Percentiles rank a stretch among this genome's conserved stretches.
phyloP scores from a whole-genome alignment of 352 stramenopile genomes.

The Phytophthora tubulina region DNA sequence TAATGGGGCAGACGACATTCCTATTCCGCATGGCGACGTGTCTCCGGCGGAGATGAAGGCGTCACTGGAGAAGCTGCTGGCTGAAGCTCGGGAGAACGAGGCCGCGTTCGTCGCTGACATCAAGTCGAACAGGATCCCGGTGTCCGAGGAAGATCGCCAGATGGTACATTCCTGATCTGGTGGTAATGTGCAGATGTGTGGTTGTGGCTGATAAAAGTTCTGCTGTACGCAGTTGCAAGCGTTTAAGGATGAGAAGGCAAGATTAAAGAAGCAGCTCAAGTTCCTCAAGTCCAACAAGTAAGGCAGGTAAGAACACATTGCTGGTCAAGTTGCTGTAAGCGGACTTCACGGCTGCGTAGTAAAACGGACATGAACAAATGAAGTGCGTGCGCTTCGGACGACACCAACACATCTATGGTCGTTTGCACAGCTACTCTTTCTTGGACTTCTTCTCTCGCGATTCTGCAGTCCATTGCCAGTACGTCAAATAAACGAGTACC shows the following conservation, averaged over 20 bases:
- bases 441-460: slow-evolving; percentile 42
- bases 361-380: slow-evolving; percentile 21
- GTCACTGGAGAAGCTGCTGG: slow-evolving; percentile 79
- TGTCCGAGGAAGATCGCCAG: slow-evolving; percentile 78
- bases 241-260: slow-evolving; percentile 88
- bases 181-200: neutral
- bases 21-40: slow-evolving; percentile 66
- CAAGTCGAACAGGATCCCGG: slow-evolving; percentile 58
- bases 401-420: slow-evolving; percentile 20
- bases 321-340: slow-evolving; percentile 1
- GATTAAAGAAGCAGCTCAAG: slow-evolving; percentile 89
- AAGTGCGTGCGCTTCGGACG: slow-evolving; percentile 20
- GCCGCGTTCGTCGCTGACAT: slow-evolving; percentile 81
- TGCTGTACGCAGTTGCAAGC: slow-evolving; percentile 66
- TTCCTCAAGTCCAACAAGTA: slow-evolving; percentile 76
- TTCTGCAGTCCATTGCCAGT: slow-evolving; percentile 82
- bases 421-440: slow-evolving; percentile 42
- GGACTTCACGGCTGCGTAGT: slow-evolving; percentile 8
- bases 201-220: neutral
- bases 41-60: slow-evolving; percentile 71
- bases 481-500: slow-evolving; percentile 79
- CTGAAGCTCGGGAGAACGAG: slow-evolving; percentile 83
- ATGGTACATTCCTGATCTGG: slow-evolving; percentile 54
- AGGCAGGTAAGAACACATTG: slow-evolving; percentile 11
- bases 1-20: slow-evolving; percentile 47